A percentile compares a stretch with the other conserved stretches of the same genome.
Evolutionary conservation across 2,329 filamentous ascomycete species (phyloP).

Genomic region (Penicillium sp.): DNA sequence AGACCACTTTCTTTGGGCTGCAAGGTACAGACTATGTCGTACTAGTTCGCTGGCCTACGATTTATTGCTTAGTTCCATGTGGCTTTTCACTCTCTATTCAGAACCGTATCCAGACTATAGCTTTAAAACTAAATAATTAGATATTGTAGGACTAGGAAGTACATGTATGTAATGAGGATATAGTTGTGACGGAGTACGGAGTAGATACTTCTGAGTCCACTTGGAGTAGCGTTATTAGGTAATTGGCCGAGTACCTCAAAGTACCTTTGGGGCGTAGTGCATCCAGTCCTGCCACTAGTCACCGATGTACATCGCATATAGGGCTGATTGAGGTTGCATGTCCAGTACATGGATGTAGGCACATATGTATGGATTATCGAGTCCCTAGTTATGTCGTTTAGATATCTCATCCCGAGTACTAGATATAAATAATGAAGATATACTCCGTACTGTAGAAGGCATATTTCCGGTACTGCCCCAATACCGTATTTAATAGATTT

Average conservation of each 20-base stretch:
- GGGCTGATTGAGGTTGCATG: not conserved
- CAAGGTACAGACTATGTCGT: too few relatives aligned
- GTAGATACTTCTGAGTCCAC: too few relatives aligned
- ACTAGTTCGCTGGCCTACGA: too few relatives aligned
- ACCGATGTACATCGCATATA: not conserved
- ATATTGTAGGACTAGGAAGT: too few relatives aligned
- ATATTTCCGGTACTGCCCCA: not conserved
- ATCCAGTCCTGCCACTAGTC: not conserved
- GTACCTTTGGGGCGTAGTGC: not conserved
- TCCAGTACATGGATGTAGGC: not conserved
- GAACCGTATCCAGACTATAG: too few relatives aligned
- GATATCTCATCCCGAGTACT: too few relatives aligned
- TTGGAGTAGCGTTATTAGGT: not conserved
- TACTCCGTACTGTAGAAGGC: not conserved
- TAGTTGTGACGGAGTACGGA: too few relatives aligned
- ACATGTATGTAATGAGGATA: too few relatives aligned
- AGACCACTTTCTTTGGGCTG: not conserved
- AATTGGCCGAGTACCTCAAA: not conserved
- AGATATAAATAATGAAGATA: not conserved
- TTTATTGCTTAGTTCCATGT: too few relatives aligned
- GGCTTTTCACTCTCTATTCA: too few relatives aligned
- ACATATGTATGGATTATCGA: not conserved
- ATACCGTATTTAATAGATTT: not conserved
- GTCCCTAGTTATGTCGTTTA: not conserved
- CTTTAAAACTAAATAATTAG: too few relatives aligned